phyloP scores from a whole-genome alignment of 139 green algal genomes.

The Chlamydomonas incerta region DNA sequence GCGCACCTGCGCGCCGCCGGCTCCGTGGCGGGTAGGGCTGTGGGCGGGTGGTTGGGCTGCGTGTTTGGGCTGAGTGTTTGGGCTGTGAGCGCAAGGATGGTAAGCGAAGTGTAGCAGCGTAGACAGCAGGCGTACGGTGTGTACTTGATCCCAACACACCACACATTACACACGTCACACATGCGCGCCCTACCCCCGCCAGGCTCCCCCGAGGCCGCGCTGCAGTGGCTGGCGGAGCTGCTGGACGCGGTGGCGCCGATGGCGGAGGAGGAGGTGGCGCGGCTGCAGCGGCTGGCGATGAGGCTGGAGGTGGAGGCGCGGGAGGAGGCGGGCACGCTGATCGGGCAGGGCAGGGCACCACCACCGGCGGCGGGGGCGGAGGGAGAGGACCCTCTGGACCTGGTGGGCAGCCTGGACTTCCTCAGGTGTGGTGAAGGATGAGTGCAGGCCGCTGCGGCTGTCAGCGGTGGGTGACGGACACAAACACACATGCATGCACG shows the following conservation, averaged over 20 bases:
- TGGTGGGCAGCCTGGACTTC: too few species aligned
- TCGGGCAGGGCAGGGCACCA: too few species aligned
- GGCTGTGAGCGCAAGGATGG: neutral
- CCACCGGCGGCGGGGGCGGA: too few species aligned
- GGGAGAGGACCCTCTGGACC: too few species aligned
- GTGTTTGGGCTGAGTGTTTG: neutral
- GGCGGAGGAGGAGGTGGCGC: neutral
- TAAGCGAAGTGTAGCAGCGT: too few species aligned
- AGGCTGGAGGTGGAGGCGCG: neutral
- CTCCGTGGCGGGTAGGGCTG: neutral
- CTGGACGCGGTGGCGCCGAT: neutral
- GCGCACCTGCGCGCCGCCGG: conserved; percentile 6
- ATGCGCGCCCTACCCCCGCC: neutral
- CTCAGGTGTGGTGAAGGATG: too few species aligned
- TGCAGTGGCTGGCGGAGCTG: conserved; percentile 1
- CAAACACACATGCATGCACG: too few species aligned
- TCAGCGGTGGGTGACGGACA: too few species aligned
- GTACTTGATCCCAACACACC: too few species aligned
- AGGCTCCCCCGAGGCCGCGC: conserved; percentile 13
- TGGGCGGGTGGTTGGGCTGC: neutral
- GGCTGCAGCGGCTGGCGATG: neutral
- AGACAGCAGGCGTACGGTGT: too few species aligned
- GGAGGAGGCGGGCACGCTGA: neutral
- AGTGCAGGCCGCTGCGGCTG: too few species aligned
- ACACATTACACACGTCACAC: too few species aligned